Conservation (phyloP, 257 asterid genomes). For the Anisodus acutangulus region DNA sequence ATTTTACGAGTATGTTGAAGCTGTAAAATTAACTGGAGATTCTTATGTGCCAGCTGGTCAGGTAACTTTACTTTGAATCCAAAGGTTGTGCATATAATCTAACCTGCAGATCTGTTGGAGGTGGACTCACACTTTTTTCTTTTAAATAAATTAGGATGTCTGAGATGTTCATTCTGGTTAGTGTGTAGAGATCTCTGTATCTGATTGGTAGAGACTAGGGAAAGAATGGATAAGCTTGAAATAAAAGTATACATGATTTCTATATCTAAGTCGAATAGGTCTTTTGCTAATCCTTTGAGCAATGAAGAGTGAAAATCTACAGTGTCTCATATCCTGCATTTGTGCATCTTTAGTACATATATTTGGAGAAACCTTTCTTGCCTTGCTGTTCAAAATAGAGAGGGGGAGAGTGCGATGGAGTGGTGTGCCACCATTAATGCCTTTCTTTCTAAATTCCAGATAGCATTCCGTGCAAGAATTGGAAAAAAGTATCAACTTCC, state of each 20-base stretch:
- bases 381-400: conserved; percentile 6
- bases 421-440: neutral
- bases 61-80: conserved; percentile 47
- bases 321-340: neutral
- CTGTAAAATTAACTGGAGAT: conserved; percentile 91
- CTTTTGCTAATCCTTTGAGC: neutral
- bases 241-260: neutral
- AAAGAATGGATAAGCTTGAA: neutral
- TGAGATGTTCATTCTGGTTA: conserved; percentile 2
- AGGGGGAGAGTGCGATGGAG: neutral
- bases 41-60: conserved; percentile 97
- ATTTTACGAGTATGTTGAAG: conserved; percentile 95
- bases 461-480: conserved; percentile 93
- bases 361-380: neutral
- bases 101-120: neutral
- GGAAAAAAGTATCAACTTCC: conserved; percentile 94
- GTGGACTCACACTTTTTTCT: neutral
- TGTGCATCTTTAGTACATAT: neutral
- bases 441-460: conserved; percentile 48
- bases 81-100: neutral
- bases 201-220: neutral
- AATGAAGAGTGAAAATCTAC: neutral
- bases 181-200: neutral
- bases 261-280: neutral
- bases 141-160: neutral